Conservation (phyloP, 2,329 filamentous ascomycete genomes). For the Rutstroemia sp. region DNA sequence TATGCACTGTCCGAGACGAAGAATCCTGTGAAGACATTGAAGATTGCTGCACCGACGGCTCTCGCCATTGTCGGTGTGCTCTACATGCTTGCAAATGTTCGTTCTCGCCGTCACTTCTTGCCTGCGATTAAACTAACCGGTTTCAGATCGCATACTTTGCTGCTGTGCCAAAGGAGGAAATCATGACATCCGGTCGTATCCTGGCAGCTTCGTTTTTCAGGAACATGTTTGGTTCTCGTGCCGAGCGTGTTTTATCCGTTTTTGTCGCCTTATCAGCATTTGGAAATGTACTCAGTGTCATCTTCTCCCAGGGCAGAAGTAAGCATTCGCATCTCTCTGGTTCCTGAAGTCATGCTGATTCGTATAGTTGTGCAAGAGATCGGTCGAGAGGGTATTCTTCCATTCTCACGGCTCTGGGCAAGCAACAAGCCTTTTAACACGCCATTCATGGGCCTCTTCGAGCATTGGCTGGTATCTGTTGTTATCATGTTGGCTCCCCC, state of each 20-base stretch:
- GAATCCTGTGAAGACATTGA: conserved; percentile 57
- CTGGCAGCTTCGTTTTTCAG: conserved; percentile 48
- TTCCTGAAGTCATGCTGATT: neutral
- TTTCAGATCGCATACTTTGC: conserved; percentile 54
- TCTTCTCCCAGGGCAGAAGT: conserved; percentile 58
- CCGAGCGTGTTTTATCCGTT: conserved; percentile 53
- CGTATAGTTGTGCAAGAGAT: conserved; percentile 51
- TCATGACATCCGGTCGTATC: conserved; percentile 42
- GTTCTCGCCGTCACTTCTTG: neutral
- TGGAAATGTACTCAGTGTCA: conserved; percentile 59
- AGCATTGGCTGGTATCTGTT: conserved; percentile 57
- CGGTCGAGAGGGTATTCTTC: conserved; percentile 58
- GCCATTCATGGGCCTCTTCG: conserved; percentile 51
- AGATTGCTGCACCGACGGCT: conserved; percentile 55
- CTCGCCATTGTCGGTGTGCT: conserved; percentile 50
- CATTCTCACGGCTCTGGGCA: conserved; percentile 54
- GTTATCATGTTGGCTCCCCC: conserved; percentile 61
- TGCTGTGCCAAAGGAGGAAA: conserved; percentile 45
- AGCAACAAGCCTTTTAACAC: conserved; percentile 58
- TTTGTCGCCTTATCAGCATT: conserved; percentile 62
- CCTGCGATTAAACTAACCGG: neutral
- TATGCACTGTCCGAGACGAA: conserved; percentile 59
- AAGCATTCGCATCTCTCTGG: neutral
- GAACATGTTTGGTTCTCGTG: conserved; percentile 45
- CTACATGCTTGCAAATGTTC: conserved; percentile 56